Percentiles rank a stretch among this genome's conserved stretches.
These are phyloP conservation scores for Macrophomina phaseolina DNA, from an alignment of 2,329 filamentous ascomycete genomes.

Conservation along the genomic window DNA sequence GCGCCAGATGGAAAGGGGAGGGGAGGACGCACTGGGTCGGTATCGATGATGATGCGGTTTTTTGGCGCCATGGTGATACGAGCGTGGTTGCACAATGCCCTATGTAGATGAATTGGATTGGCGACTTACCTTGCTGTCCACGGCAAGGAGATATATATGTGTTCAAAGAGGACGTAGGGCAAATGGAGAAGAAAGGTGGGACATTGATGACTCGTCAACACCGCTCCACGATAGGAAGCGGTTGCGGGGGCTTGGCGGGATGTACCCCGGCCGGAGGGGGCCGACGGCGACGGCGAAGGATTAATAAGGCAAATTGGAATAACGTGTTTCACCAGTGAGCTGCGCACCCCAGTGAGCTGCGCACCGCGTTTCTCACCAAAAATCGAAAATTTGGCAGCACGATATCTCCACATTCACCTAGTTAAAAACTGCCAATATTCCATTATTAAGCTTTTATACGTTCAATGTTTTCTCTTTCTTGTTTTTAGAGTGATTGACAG, in stretches of 20 bases:
- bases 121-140: background rate
- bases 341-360: too few species aligned
- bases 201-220: background rate
- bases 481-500: too few species aligned
- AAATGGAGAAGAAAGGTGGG: background rate
- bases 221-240: constrained; percentile 7
- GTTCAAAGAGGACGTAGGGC: background rate
- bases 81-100: background rate
- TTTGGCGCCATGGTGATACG: background rate
- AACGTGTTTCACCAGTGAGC: too few species aligned
- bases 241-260: constrained; percentile 13
- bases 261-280: background rate
- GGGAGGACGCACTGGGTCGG: constrained; percentile 73
- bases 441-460: too few species aligned
- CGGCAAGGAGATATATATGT: background rate
- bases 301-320: background rate
- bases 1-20: background rate
- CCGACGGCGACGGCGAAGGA: background rate
- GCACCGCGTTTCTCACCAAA: too few species aligned
- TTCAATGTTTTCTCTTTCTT: too few species aligned
- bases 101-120: too few species aligned
- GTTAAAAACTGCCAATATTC: too few species aligned
- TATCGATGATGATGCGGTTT: constrained; percentile 82
- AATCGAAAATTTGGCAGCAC: too few species aligned
- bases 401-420: too few species aligned